phyloP scores from a whole-genome alignment of 768 basidiomycete genomes.

The Terana coerulea region DNA sequence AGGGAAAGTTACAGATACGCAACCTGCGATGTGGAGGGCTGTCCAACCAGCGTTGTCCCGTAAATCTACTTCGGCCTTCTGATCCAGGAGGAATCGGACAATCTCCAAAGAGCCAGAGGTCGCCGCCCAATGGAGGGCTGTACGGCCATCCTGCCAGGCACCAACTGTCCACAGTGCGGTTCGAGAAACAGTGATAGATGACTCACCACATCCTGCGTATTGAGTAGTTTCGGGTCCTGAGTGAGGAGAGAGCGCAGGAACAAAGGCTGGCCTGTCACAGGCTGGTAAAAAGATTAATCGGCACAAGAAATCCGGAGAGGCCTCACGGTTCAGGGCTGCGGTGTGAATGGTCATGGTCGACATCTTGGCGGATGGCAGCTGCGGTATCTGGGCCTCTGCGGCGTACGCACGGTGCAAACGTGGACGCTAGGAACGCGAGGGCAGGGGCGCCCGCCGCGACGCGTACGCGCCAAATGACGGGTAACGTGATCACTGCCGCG shows the following conservation, averaged over 20 bases:
- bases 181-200: background rate
- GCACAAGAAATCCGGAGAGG: background rate
- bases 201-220: constrained; percentile 60
- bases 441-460: constrained; percentile 6
- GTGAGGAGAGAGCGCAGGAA: constrained; percentile 63
- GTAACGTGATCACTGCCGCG: constrained; percentile 1
- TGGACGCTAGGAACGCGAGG: background rate
- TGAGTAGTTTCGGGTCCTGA: constrained; percentile 58
- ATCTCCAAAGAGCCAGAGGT: constrained; percentile 70
- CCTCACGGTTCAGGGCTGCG: constrained; percentile 66
- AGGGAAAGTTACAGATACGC: background rate
- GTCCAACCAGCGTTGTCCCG: constrained; percentile 72
- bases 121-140: constrained; percentile 85
- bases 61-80: constrained; percentile 65
- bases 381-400: background rate
- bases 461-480: background rate
- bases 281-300: background rate
- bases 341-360: constrained; percentile 46
- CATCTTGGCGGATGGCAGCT: constrained; percentile 1
- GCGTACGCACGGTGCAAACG: background rate
- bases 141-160: constrained; percentile 61
- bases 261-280: constrained; percentile 56
- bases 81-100: constrained; percentile 62
- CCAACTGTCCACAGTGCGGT: background rate
- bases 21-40: constrained; percentile 76